Evolutionary conservation across 306 rosid species (phyloP), one percentile per base, ranked within the genome.

Genomic region (Sechiopsis laciniata): DNA sequence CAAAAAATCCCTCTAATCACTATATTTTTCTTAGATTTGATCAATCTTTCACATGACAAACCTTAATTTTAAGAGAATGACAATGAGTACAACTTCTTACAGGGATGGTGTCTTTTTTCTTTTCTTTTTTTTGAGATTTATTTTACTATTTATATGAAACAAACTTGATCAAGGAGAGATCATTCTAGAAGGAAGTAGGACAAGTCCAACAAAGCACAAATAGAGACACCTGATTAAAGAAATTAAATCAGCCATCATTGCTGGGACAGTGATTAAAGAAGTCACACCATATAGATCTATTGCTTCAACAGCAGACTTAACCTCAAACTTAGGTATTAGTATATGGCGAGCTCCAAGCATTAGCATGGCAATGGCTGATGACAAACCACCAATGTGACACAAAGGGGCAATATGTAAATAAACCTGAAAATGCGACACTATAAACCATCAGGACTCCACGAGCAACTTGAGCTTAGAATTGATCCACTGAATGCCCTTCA

Each of bases 401-500:
- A 94, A 73, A 68, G 98, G 98, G 77, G 98, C 91, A 32, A 94
- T 86, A 75, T 90, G 96, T 82, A 94, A 83, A 82, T 90, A 94
- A 26, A 90, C 85, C 95, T 89, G 86, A 68, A 68, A 68, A 68
- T 48, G 57, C 9, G 73, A 68, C 73, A 68, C 57, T 68, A 46
- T 21, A 68, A 48, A 68, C 73, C 20, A 48, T 68, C 57, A 68
- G 73, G 56, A 42, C 19, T 32, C 5, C 37, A 2, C 48, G 57
- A 45, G 50, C 73, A 46, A 45, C 73, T 46, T 48, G 73, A 68
- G 73, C 73, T 68, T 68, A 68, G 73, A 68, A 68, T 68, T 68
- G 19, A 68, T 48, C 73, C 73, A 67, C 53, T 46, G 56, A 52
- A 71, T 71, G 48, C 45, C 61, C 75, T 70, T 71, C 62, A 51